Evolutionary conservation across 2,329 filamentous ascomycete genomes (phyloP).

Genomic region (Cryphonectria radicalis): DNA sequence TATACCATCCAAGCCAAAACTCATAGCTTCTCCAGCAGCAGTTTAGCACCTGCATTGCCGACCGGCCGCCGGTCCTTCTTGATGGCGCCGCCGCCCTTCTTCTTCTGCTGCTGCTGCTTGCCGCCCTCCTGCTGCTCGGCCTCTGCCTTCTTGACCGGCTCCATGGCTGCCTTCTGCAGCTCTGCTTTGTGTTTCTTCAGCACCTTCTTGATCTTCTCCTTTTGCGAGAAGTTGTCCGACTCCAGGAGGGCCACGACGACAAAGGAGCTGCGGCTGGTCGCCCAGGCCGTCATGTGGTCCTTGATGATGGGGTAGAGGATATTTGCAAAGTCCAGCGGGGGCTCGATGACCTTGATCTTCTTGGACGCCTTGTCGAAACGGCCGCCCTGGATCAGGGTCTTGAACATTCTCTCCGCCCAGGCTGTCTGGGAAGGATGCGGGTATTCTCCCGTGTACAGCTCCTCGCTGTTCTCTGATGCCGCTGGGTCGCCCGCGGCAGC

Average conservation of each 20-base stretch:
- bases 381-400: conserved; percentile 87
- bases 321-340: conserved; percentile 78
- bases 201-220: conserved; percentile 67
- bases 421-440: conserved; percentile 65
- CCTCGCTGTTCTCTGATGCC: conserved; percentile 44
- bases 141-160: conserved; percentile 56
- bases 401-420: conserved; percentile 81
- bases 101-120: conserved; percentile 42
- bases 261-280: conserved; percentile 83
- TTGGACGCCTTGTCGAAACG: conserved; percentile 78
- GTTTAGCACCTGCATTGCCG: conserved; percentile 65
- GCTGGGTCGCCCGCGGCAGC: conserved; percentile 62
- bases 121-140: conserved; percentile 49
- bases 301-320: conserved; percentile 83
- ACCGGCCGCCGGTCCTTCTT: conserved; percentile 47
- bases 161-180: conserved; percentile 68
- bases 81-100: conserved; percentile 46
- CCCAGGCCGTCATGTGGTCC: conserved; percentile 78
- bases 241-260: conserved; percentile 83
- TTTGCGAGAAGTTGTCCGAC: conserved; percentile 69
- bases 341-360: conserved; percentile 71
- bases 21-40: conserved; percentile 63
- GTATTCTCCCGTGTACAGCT: conserved; percentile 41
- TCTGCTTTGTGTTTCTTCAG: conserved; percentile 75
- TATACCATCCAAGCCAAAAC: background rate